Conservation (phyloP, 306 rosid species). For the cucumber (Cucumis sativus) region Cucumber_9930_V3 NC_026659.2:10370501-10371000, state of each 20-base stretch:
- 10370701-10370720: background rate
- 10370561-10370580: constrained; percentile 74
- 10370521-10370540: constrained; percentile 24
- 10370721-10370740: background rate
- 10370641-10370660: constrained; percentile 50
- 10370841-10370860: background rate
- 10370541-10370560: constrained; percentile 29
- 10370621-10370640: constrained; percentile 26
- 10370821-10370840: background rate
- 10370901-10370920: background rate
- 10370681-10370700: constrained; percentile 32
- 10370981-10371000: background rate
- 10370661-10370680: constrained; percentile 46
- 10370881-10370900: background rate
- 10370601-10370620: constrained; percentile 49
- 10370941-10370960: background rate
- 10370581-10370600: constrained; percentile 64
- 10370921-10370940: background rate
- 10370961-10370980: background rate
- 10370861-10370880: background rate
- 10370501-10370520: constrained; percentile 50
- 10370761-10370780: background rate
- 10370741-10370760: background rate
- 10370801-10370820: background rate
- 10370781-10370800: background rate